Evolutionary conservation across 2,329 filamentous ascomycete species (phyloP), one percentile per base, ranked within the genome.

Genomic region (Capronia americana): DNA sequence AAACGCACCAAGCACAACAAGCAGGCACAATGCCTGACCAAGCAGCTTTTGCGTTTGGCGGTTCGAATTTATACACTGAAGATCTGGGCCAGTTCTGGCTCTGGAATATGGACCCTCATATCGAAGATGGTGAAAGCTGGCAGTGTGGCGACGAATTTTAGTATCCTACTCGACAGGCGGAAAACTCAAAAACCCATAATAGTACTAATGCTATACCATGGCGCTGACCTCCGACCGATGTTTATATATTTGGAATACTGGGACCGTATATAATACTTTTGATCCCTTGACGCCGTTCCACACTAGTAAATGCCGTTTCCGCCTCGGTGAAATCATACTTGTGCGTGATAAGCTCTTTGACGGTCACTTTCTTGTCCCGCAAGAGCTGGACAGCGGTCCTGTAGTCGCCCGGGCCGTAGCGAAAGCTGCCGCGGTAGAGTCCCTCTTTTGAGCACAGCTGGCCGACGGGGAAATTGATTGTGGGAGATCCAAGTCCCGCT

Each of bases 401-500:
- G 73, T 71, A 71, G 69, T 75, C 67, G 38, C 71, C 73, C 66
- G 77, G 54, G 67, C 74, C 68, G 71, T 76, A 72, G 64, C 73
- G 57, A 70, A 77, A 71, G 70, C 70, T 65, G 0, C 71, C 73
- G 63, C 77, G 73, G 0, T 77, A 63, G 26, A 69, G 70, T 20
- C 75, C 66, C 48, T 75, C 75, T 56, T 71, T 76, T 64, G 75
- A 67, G 0, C 74, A 73, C 10, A 76, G 67, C 14, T 74, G 70
- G 23, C 76, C 74, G 34, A 78, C 73, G 0, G 75, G 73, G 69
- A 72, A 79, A 50, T n/a, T n/a, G 12, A 50, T 23, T 17, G 8
- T 10, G 12, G 8, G 8, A 6, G 77, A 78, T 1, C 82, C 83
- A 81, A 85, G 83, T 0, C 84, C 84, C 1, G 79, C 83, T 67